A percentile compares a stretch with the other conserved stretches of the same genome.
Conservation (phyloP, 208 protist genomes). For the Leishmania arabica region DNA sequence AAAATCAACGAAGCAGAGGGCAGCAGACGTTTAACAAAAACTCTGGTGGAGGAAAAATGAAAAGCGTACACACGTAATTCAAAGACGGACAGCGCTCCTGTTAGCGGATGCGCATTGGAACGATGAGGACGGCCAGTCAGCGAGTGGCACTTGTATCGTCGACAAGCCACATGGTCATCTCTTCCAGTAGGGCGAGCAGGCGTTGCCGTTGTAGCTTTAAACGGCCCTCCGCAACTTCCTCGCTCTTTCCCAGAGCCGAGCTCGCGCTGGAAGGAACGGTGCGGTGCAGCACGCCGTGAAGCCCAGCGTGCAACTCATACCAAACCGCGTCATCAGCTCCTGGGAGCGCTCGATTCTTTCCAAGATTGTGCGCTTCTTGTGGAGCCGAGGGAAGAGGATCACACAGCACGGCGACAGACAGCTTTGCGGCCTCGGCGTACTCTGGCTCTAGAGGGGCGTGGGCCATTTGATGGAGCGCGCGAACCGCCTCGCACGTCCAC, state of each 20-base stretch:
- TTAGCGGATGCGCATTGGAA: not conserved
- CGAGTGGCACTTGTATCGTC: not conserved
- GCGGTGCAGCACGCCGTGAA: not conserved
- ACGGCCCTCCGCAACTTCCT: conserved; percentile 4
- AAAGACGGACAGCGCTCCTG: not conserved
- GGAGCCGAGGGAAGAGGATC: not conserved
- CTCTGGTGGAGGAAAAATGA: not conserved
- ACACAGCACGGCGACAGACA: not conserved
- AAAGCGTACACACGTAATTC: not conserved
- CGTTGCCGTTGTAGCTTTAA: conserved; percentile 18
- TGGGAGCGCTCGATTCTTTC: not conserved
- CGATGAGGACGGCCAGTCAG: not conserved
- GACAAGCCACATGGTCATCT: conserved; percentile 2
- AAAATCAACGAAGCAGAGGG: conserved; percentile 7
- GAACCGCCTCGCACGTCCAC: conserved; percentile 12
- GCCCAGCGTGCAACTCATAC: not conserved
- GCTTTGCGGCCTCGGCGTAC: not conserved
- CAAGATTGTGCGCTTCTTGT: not conserved
- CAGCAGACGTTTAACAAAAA: not conserved
- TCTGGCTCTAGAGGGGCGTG: not conserved
- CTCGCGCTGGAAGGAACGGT: not conserved
- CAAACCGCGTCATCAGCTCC: not conserved
- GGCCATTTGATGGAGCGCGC: not conserved
- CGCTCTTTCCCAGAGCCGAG: not conserved
- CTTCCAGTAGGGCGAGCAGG: conserved; percentile 1